Evolutionary conservation across 2,329 filamentous ascomycete genomes (phyloP).

Genomic region (Xylariaceae sp.): DNA sequence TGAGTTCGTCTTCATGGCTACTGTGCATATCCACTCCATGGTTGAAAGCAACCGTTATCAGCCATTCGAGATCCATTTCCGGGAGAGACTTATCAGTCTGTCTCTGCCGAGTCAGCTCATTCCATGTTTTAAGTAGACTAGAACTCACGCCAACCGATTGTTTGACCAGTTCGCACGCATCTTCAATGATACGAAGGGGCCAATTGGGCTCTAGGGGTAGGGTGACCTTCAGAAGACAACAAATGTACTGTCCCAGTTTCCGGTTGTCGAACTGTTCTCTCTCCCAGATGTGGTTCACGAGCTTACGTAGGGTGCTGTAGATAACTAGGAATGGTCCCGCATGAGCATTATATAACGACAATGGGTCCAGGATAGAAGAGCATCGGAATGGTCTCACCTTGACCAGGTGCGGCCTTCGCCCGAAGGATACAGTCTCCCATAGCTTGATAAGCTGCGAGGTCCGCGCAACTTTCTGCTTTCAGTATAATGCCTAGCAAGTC

Average conservation of each 20-base stretch:
- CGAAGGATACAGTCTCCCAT: slow-evolving; percentile 64
- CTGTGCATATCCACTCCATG: slow-evolving; percentile 64
- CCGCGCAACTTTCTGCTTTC: slow-evolving; percentile 40
- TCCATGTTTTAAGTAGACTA: background rate
- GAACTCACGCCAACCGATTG: slow-evolving; percentile 43
- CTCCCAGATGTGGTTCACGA: slow-evolving; percentile 65
- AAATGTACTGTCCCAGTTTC: slow-evolving; percentile 70
- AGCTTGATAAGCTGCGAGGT: slow-evolving; percentile 49
- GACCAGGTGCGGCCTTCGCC: slow-evolving; percentile 42
- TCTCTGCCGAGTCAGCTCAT: background rate
- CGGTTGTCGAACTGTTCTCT: slow-evolving; percentile 50
- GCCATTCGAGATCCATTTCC: slow-evolving; percentile 67
- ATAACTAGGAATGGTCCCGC: slow-evolving; percentile 34
- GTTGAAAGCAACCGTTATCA: slow-evolving; percentile 67
- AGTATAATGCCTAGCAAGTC: slow-evolving; percentile 57
- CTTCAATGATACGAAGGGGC: slow-evolving; percentile 59
- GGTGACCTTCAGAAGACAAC: slow-evolving; percentile 69
- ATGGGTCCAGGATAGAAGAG: background rate
- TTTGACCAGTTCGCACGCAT: slow-evolving; percentile 51
- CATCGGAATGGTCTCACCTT: slow-evolving; percentile 35
- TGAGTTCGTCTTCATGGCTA: slow-evolving; percentile 47
- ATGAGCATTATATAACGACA: background rate
- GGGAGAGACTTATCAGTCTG: slow-evolving; percentile 53
- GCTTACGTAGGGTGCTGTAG: slow-evolving; percentile 54
- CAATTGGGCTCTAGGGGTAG: slow-evolving; percentile 52